A percentile compares a stretch with the other conserved stretches of the same genome.
Conservation (phyloP, 2,329 filamentous ascomycete genomes). For the Tolypocladium album region DNA sequence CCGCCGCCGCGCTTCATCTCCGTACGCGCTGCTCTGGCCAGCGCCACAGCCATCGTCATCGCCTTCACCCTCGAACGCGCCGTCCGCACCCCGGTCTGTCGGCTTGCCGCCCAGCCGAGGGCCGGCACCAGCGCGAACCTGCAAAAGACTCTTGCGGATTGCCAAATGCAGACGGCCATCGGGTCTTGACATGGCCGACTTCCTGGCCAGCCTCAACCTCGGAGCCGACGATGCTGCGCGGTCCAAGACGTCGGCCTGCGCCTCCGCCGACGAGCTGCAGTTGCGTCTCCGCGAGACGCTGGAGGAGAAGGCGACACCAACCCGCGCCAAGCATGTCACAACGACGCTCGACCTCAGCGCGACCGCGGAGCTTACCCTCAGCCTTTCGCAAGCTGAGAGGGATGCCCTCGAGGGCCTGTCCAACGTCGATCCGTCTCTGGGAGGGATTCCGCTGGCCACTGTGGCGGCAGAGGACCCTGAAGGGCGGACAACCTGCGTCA, state of each 20-base stretch:
- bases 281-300: constrained; percentile 30
- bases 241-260: constrained; percentile 14
- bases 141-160: constrained; percentile 7
- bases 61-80: constrained; percentile 1
- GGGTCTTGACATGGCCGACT: constrained; percentile 22
- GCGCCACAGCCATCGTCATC: background rate
- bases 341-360: constrained; percentile 35
- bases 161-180: constrained; percentile 2
- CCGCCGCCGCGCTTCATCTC: background rate
- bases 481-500: constrained; percentile 21
- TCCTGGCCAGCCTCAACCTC: constrained; percentile 25
- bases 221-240: constrained; percentile 10
- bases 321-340: constrained; percentile 38
- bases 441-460: constrained; percentile 13
- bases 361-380: constrained; percentile 31
- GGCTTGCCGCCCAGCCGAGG: constrained; percentile 7
- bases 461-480: constrained; percentile 3
- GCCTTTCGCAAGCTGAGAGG: constrained; percentile 25
- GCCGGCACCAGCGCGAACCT: constrained; percentile 6
- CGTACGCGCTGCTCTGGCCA: background rate
- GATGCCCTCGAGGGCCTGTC: constrained; percentile 18
- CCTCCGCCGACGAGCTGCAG: constrained; percentile 33
- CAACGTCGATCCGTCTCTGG: constrained; percentile 23
- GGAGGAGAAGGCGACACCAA: constrained; percentile 30
- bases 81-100: background rate